Percentiles rank a stretch among this genome's conserved stretches.
These are phyloP conservation scores for Silybum marianum DNA, from an alignment of 129 eudicot species.

Conservation along the genomic window DNA sequence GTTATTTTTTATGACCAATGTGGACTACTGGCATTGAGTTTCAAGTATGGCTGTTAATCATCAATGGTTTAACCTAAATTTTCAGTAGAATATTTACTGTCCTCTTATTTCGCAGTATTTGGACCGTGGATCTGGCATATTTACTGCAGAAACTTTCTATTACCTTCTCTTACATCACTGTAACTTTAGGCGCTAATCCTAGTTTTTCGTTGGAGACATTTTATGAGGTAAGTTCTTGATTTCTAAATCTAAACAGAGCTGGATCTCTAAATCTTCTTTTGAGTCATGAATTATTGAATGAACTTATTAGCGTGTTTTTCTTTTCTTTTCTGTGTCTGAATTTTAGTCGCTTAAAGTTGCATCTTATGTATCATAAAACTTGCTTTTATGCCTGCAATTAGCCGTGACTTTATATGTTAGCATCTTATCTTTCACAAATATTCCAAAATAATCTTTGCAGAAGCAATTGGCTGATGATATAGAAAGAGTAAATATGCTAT, in stretches of 20 bases:
- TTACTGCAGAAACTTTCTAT: slow-evolving; percentile 75
- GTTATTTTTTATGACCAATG: not conserved
- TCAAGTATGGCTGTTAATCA: slow-evolving; percentile 2
- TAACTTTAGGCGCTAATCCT: slow-evolving; percentile 92
- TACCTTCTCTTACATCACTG: slow-evolving; percentile 78
- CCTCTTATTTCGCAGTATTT: slow-evolving; percentile 62
- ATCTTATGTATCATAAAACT: not conserved
- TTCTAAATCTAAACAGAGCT: slow-evolving; percentile 18
- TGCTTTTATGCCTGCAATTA: not conserved
- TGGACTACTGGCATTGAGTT: not conserved
- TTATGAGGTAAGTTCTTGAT: slow-evolving; percentile 61
- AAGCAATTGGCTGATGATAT: slow-evolving; percentile 79
- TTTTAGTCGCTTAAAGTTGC: not conserved
- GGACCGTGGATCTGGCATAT: slow-evolving; percentile 98
- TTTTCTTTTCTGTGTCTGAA: not conserved
- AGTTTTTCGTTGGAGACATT: slow-evolving; percentile 75
- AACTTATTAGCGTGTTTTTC: not conserved
- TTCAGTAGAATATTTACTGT: not conserved
- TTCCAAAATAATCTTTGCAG: slow-evolving; percentile 44
- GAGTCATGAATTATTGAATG: not conserved
- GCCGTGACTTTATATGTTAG: not conserved
- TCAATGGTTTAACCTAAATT: not conserved
- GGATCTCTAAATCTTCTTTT: not conserved
- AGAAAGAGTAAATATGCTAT: slow-evolving; percentile 75
- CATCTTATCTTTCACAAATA: not conserved